phyloP scores from a whole-genome alignment of 495 filamentous ascomycete genomes.

The Rostrohypoxylon terebratum region DNA sequence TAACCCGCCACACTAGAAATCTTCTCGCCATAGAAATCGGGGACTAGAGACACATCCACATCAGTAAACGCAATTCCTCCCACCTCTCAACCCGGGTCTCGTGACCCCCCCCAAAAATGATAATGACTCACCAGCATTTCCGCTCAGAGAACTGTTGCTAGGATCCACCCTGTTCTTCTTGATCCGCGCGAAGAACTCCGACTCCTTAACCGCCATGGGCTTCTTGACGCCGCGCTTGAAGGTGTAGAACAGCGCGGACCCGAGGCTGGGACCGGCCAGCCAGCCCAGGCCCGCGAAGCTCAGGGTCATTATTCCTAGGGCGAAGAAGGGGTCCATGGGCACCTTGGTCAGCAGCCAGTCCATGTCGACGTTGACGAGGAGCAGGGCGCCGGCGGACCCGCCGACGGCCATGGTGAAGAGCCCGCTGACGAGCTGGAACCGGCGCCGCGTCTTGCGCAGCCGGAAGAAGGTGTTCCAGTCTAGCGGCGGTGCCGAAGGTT shows the following conservation, averaged over 20 bases:
- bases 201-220: conserved; percentile 84
- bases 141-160: conserved; percentile 61
- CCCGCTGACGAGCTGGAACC: conserved; percentile 81
- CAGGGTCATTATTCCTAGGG: conserved; percentile 80
- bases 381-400: conserved; percentile 69
- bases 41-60: conserved; percentile 51
- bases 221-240: conserved; percentile 72
- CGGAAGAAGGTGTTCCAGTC: conserved; percentile 96
- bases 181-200: conserved; percentile 88
- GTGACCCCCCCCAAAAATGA: not conserved
- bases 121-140: conserved; percentile 65
- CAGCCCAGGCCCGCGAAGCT: conserved; percentile 82
- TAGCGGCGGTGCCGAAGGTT: conserved; percentile 59
- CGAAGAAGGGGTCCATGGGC: conserved; percentile 85
- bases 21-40: conserved; percentile 90
- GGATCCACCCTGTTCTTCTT: conserved; percentile 92
- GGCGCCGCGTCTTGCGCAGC: conserved; percentile 84
- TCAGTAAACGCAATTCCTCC: conserved; percentile 6
- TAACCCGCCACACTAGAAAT: conserved; percentile 93
- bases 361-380: conserved; percentile 73
- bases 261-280: conserved; percentile 84
- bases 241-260: conserved; percentile 78
- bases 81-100: not conserved
- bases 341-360: conserved; percentile 75
- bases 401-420: conserved; percentile 70